A percentile compares a stretch with the other conserved stretches of the same genome.
Evolutionary conservation across 2,329 filamentous ascomycete species (phyloP).

Genomic region (Tolypocladium amazonense): DNA sequence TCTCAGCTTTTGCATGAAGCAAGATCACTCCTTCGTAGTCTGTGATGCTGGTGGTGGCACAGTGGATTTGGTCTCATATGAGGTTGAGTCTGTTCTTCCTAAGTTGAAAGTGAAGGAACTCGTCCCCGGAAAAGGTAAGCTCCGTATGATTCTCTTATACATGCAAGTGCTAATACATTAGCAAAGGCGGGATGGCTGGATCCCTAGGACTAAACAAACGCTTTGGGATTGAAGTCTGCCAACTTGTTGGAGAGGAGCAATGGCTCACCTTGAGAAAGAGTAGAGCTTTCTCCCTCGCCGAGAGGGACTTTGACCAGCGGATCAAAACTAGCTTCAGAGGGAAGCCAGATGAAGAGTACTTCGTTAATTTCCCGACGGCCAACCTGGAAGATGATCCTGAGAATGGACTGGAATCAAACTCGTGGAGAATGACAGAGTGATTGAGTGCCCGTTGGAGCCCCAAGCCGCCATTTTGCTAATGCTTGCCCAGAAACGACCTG

Average conservation of each 20-base stretch:
- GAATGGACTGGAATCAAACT: background rate
- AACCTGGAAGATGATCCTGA: background rate
- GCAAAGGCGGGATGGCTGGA: background rate
- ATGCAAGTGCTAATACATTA: background rate
- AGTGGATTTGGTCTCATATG: background rate
- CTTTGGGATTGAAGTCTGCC: background rate
- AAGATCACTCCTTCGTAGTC: background rate
- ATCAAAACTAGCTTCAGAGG: background rate
- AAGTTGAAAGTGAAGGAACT: background rate
- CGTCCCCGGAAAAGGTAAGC: background rate
- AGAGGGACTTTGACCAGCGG: background rate
- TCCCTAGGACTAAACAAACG: background rate
- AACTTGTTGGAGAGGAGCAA: background rate
- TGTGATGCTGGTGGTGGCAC: background rate
- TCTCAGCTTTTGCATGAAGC: background rate
- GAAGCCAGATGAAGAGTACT: background rate
- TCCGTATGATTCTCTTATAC: background rate
- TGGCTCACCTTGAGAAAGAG: background rate
- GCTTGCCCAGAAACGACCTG: background rate
- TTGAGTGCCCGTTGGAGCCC: background rate
- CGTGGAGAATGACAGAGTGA: background rate
- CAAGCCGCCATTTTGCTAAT: background rate
- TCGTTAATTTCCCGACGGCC: background rate
- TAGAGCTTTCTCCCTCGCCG: background rate
- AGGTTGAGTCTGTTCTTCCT: background rate